Evolutionary conservation across 2,329 filamentous ascomycete species (phyloP).

Genomic region (Fusarium zealandicum): DNA sequence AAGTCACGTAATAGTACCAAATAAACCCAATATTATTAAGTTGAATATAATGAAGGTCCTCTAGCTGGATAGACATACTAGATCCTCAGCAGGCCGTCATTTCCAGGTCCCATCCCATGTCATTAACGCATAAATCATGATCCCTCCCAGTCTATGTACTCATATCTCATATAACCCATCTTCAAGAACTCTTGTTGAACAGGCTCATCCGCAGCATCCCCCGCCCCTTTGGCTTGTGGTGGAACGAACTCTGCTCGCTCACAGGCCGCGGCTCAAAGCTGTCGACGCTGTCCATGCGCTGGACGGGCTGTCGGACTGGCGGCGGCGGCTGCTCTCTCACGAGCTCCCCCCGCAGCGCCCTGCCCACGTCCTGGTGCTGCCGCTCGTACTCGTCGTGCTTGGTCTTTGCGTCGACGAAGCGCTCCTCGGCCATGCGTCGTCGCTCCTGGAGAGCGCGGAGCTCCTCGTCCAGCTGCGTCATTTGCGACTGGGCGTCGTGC

Average conservation of each 20-base stretch:
- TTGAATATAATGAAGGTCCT: constrained; percentile 22
- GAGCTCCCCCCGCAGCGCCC: constrained; percentile 52
- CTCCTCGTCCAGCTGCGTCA: constrained; percentile 54
- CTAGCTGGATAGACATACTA: background rate
- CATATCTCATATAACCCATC: background rate
- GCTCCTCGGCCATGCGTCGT: constrained; percentile 50
- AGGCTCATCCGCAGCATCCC: constrained; percentile 35
- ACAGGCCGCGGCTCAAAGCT: constrained; percentile 34
- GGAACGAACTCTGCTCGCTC: constrained; percentile 34
- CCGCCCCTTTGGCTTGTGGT: constrained; percentile 27
- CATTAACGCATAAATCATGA: constrained; percentile 33
- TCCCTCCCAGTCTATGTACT: constrained; percentile 1
- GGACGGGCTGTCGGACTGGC: constrained; percentile 13
- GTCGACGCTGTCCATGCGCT: constrained; percentile 36
- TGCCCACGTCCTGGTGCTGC: constrained; percentile 52
- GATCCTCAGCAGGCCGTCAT: constrained; percentile 9
- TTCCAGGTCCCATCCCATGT: constrained; percentile 11
- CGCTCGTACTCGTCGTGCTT: constrained; percentile 55
- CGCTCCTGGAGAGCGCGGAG: constrained; percentile 51
- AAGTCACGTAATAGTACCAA: no score
- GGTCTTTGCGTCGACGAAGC: constrained; percentile 52
- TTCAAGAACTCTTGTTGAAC: constrained; percentile 31
- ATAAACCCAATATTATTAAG: constrained; percentile 15
- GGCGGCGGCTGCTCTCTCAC: constrained; percentile 13
- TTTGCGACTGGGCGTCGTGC: constrained; percentile 51